Evolutionary conservation across 2,329 filamentous ascomycete genomes (phyloP).

Genomic region (Diaporthe ampelina): DNA sequence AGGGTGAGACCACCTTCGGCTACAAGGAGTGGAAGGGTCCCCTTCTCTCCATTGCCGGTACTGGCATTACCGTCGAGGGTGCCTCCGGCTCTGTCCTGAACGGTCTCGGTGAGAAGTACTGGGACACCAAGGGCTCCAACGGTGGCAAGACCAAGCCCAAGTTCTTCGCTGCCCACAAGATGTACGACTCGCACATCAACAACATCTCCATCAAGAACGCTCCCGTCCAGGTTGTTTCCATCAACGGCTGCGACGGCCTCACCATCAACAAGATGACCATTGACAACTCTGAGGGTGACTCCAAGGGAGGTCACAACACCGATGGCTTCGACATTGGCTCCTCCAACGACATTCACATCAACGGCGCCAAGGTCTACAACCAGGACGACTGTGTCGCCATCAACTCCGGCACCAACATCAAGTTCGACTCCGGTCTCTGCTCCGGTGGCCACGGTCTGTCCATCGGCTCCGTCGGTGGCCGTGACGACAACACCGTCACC

Average conservation of each 20-base stretch:
- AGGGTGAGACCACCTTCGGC: constrained; percentile 74
- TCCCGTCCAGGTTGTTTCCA: constrained; percentile 65
- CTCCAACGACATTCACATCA: constrained; percentile 63
- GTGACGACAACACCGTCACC: constrained; percentile 65
- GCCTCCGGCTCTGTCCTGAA: constrained; percentile 67
- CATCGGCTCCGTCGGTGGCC: constrained; percentile 70
- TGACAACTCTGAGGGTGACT: constrained; percentile 68
- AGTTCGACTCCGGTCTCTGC: constrained; percentile 58
- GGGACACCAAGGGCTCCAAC: constrained; percentile 71
- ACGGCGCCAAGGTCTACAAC: constrained; percentile 66
- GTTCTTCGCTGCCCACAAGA: constrained; percentile 67
- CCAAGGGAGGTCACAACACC: constrained; percentile 62
- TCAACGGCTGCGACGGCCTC: constrained; percentile 58
- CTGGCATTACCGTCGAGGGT: constrained; percentile 65
- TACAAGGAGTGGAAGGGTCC: constrained; percentile 77
- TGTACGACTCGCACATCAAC: constrained; percentile 63
- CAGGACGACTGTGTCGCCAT: constrained; percentile 72
- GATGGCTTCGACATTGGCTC: constrained; percentile 66
- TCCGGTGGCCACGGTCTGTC: constrained; percentile 67
- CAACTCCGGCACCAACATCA: constrained; percentile 64
- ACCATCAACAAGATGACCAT: constrained; percentile 66
- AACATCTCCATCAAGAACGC: constrained; percentile 66
- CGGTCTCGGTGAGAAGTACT: constrained; percentile 69
- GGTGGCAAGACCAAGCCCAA: constrained; percentile 74
- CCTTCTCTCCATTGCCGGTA: constrained; percentile 71